These are phyloP conservation scores for Biscogniauxia sp. DNA, from an alignment of 2,329 filamentous ascomycete genomes.

Conservation along the genomic window DNA sequence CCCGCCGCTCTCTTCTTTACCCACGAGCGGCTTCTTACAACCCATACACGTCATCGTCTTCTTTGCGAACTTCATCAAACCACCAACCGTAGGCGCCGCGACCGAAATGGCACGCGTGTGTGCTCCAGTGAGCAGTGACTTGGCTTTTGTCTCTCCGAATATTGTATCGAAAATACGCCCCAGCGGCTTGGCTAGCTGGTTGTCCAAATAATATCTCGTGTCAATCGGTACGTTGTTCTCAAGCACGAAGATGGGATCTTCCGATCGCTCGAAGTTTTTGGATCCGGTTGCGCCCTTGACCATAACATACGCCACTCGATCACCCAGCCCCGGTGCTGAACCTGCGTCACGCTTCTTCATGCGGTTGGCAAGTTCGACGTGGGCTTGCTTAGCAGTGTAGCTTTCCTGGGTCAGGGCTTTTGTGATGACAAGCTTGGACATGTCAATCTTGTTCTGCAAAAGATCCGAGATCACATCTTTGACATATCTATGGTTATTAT, in stretches of 20 bases:
- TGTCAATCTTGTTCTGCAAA: conserved; percentile 95
- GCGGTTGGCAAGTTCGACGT: conserved; percentile 89
- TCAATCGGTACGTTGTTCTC: conserved; percentile 98
- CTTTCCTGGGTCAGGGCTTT: conserved; percentile 90
- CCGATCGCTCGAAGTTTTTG: conserved; percentile 95
- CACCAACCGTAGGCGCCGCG: conserved; percentile 85
- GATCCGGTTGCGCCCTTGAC: conserved; percentile 84
- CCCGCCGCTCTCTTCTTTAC: conserved; percentile 74
- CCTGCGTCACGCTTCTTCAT: conserved; percentile 98
- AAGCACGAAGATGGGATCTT: conserved; percentile 94
- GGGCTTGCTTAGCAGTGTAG: conserved; percentile 90
- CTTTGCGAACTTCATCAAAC: conserved; percentile 97
- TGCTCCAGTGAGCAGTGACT: conserved; percentile 81
- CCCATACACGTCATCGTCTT: conserved; percentile 98
- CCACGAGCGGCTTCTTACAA: conserved; percentile 91
- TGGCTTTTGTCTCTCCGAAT: conserved; percentile 86
- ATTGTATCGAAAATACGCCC: conserved; percentile 97
- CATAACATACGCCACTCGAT: conserved; percentile 98
- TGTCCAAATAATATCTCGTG: conserved; percentile 97
- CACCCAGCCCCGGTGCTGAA: conserved; percentile 86
- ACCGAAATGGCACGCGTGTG: conserved; percentile 95
- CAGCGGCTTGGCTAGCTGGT: conserved; percentile 93
- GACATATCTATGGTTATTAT: conserved; percentile 68
- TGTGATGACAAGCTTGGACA: conserved; percentile 98
- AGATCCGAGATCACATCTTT: conserved; percentile 94